Evolutionary conservation across 169 alveolate genomes (phyloP).

Genomic region (Plasmodium gaboni): DNA sequence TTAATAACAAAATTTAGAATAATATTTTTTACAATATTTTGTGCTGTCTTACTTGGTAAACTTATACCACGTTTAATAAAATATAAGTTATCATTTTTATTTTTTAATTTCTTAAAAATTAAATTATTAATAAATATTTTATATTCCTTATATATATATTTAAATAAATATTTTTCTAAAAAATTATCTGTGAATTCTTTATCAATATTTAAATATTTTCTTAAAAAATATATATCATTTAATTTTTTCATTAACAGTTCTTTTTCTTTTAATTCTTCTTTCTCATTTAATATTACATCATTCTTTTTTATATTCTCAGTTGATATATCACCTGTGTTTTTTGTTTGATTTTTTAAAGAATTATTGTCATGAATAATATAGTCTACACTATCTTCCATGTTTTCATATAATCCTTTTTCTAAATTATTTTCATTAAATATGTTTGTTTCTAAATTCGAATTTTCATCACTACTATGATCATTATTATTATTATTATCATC

Average conservation of each 20-base stretch:
- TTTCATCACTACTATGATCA: background rate
- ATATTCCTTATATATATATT: constrained; percentile 55
- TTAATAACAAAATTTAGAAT: constrained; percentile 45
- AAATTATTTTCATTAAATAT: background rate
- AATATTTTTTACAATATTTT: constrained; percentile 52
- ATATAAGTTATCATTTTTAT: constrained; percentile 57
- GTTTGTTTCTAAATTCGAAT: constrained; percentile 2
- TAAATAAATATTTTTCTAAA: constrained; percentile 34
- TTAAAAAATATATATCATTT: constrained; percentile 50
- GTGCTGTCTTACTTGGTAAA: constrained; percentile 12
- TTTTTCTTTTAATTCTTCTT: constrained; percentile 60
- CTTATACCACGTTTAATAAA: constrained; percentile 48
- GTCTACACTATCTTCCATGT: constrained; percentile 65
- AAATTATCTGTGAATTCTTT: constrained; percentile 26
- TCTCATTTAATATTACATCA: constrained; percentile 11
- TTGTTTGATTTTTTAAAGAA: constrained; percentile 10
- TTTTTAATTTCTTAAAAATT: constrained; percentile 54
- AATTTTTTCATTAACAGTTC: constrained; percentile 30
- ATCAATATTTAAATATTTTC: constrained; percentile 48
- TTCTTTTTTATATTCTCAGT: constrained; percentile 7
- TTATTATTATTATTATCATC: background rate
- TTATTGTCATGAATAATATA: constrained; percentile 33
- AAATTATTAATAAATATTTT: constrained; percentile 57
- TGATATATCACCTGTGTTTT: too few species aligned
- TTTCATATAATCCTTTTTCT: constrained; percentile 1